Conservation (phyloP, 1,139 yeast genomes). For the Hemisphaericaspora xylofermentans region DNA sequence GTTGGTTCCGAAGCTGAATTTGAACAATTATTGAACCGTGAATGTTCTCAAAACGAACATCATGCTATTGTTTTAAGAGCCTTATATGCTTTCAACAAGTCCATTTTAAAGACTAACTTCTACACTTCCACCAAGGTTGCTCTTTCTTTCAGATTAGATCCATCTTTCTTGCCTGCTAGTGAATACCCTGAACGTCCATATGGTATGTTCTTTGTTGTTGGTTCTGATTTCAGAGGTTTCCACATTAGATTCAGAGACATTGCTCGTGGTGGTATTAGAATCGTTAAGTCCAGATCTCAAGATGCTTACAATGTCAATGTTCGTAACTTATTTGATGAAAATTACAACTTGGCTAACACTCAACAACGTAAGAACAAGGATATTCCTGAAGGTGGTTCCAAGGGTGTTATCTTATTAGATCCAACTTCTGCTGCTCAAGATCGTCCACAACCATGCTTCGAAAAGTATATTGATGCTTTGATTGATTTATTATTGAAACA, state of each 20-base stretch:
- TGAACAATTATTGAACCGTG: slow-evolving; percentile 61
- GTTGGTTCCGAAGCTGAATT: slow-evolving; percentile 77
- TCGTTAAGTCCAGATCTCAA: slow-evolving; percentile 81
- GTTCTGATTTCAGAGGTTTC: slow-evolving; percentile 96
- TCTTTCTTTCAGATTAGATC: slow-evolving; percentile 85
- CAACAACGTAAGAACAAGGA: slow-evolving; percentile 97
- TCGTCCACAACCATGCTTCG: slow-evolving; percentile 82
- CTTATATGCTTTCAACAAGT: slow-evolving; percentile 77
- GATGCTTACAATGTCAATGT: slow-evolving; percentile 88
- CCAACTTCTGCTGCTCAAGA: slow-evolving; percentile 71
- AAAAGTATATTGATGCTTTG: slow-evolving; percentile 88
- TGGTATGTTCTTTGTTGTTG: slow-evolving; percentile 95
- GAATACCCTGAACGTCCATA: slow-evolving; percentile 93
- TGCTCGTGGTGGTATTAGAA: slow-evolving; percentile 97
- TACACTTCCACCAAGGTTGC: slow-evolving; percentile 95
- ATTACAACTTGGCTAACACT: slow-evolving; percentile 91
- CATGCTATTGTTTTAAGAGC: slow-evolving; percentile 82
- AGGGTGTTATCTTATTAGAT: slow-evolving; percentile 90
- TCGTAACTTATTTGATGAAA: slow-evolving; percentile 91
- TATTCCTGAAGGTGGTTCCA: slow-evolving; percentile 98
- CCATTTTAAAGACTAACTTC: slow-evolving; percentile 90
- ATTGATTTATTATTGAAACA: slow-evolving; percentile 82
- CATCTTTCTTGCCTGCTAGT: slow-evolving; percentile 74
- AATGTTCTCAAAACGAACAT: slow-evolving; percentile 77
- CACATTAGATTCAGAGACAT: slow-evolving; percentile 96